Evolutionary conservation across 352 stramenopile species (phyloP).

Genomic region (Pythium scleroteichum): DNA sequence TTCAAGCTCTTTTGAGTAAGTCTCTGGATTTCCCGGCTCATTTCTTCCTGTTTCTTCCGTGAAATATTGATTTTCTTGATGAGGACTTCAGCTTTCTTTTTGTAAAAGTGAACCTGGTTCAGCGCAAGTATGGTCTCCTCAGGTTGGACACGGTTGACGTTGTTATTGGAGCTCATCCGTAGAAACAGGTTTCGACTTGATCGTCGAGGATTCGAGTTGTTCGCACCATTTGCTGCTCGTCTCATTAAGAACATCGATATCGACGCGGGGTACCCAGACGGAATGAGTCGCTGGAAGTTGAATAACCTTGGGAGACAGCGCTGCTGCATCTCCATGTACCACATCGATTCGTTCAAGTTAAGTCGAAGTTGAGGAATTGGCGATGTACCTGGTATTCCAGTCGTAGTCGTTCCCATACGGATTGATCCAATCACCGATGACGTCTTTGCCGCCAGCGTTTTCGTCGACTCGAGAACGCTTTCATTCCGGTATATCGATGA

Average conservation of each 20-base stretch:
- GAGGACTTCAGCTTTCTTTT: conserved; percentile 54
- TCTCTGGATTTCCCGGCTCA: conserved; percentile 63
- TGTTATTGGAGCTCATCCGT: conserved; percentile 15
- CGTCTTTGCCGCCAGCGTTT: conserved; percentile 7
- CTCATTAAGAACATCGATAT: conserved; percentile 20
- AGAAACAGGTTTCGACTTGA: conserved; percentile 19
- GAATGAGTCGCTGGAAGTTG: conserved; percentile 43
- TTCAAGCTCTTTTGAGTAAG: conserved; percentile 60
- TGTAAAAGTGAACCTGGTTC: conserved; percentile 69
- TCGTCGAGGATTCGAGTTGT: conserved; percentile 6
- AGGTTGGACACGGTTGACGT: conserved; percentile 37
- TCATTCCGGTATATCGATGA: conserved; percentile 37
- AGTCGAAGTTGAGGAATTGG: conserved; percentile 10
- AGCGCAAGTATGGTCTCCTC: conserved; percentile 55
- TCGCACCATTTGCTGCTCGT: neutral
- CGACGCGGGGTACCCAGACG: conserved; percentile 26
- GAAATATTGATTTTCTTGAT: conserved; percentile 69
- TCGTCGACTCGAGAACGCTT: conserved; percentile 27
- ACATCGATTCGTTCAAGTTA: conserved; percentile 16
- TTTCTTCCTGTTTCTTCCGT: conserved; percentile 64
- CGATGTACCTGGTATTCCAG: conserved; percentile 7
- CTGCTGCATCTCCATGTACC: conserved; percentile 26
- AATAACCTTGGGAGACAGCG: conserved; percentile 48
- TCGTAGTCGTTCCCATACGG: neutral
- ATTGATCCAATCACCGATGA: neutral